Base-by-base conservation (phyloP, 1,284 basidiomycete genomes). In the Cutaneotrichosporon cutaneum region DNA sequence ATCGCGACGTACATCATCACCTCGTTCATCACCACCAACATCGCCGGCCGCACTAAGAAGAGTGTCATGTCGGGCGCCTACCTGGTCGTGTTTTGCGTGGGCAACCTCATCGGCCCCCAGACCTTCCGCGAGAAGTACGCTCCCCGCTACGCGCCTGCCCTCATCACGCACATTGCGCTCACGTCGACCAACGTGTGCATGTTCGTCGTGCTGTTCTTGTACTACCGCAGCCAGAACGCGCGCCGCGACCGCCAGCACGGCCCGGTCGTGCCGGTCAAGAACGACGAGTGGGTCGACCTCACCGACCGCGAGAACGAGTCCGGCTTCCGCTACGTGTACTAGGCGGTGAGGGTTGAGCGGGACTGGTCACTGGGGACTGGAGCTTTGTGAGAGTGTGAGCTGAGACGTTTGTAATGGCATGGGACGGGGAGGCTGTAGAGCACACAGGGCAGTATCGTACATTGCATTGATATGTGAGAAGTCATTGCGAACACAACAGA, bases 31-130 rank as follows among this genome's bases (percentile, higher is more conserved):
- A 36, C 21, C 0, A 54, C 52, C 33, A 60, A 59, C 26, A 54
- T 69, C 32, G 67, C 62, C 3, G 68, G 68, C 24, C 63, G 68
- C 27, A 70, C 68, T 1, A 70, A 70, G 63, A 70, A 68, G 56
- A 61, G 60, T 8, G 45, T 60, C 8, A 55, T 42, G 9, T 47
- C 59, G 16, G 68, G 54, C 30, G 16, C 64, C 14, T 60, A 52
- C 52, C 59, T 70, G 10, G 7, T 60, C n/a, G 58, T 52, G 35
- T 7, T 36, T 18, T 59, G 54, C 24, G 54, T 42, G 5, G 63
- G 63, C 21, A 58, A 60, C 52, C 60, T 65, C 32, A 54, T 56
- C 24, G 63, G 63, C 10, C 57, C 58, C 7, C 63, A 65, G 60
- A 60, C 51, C 3, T 65, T 62, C 58, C 54, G 54, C 35, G 26